Percentiles rank a stretch among this genome's conserved stretches.
phyloP scores from a whole-genome alignment of 495 filamentous ascomycete genomes.

The Penicillium mononematosum region DNA sequence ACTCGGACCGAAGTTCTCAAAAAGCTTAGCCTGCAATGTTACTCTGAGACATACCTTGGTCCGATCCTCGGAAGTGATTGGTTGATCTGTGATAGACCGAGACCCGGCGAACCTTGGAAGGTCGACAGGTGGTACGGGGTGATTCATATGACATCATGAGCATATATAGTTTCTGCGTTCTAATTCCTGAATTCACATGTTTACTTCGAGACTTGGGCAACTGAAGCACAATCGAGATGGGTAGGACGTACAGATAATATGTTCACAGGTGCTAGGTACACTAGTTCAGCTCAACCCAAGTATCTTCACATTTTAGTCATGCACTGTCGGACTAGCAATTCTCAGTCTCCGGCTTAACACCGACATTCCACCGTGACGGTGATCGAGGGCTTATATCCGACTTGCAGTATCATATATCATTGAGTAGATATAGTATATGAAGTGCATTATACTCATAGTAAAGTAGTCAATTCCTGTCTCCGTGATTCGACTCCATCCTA shows the following conservation, averaged over 20 bases:
- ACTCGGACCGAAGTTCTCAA: not conserved
- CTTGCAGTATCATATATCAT: not conserved
- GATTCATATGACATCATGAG: slow-evolving; percentile 2
- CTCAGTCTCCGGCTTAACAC: not conserved
- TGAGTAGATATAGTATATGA: not conserved
- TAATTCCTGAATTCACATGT: no score
- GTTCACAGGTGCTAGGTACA: no score
- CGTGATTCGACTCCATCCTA: not conserved
- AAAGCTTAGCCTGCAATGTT: slow-evolving; percentile 8
- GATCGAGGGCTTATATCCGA: not conserved
- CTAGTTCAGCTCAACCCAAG: not conserved
- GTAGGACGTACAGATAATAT: not conserved
- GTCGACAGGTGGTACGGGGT: not conserved
- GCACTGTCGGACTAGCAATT: not conserved
- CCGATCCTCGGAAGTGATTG: not conserved
- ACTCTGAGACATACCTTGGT: not conserved
- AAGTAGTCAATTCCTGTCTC: not conserved
- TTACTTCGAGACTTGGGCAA: no score
- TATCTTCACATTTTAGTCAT: not conserved
- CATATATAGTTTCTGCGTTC: no score
- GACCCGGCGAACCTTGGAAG: no score
- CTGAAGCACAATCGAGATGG: not conserved
- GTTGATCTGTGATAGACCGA: not conserved
- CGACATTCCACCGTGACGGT: not conserved
- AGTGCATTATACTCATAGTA: not conserved